Percentiles rank a stretch among this genome's conserved stretches.
Evolutionary conservation across 163 green algal species (phyloP).

Genomic region (Scenedesmus sp.): DNA sequence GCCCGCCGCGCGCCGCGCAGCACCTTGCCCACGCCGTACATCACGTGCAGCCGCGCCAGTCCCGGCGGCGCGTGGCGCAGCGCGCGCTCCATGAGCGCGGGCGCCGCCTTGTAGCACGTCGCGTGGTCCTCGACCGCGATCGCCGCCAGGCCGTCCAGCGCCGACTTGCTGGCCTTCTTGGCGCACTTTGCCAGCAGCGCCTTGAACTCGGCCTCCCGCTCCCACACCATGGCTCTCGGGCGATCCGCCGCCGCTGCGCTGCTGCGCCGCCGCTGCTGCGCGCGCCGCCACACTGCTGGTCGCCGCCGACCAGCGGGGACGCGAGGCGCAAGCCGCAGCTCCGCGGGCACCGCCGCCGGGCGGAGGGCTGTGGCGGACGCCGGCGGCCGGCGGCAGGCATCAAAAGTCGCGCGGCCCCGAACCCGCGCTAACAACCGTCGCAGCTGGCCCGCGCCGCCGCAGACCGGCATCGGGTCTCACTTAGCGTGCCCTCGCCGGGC

Average conservation of each 20-base stretch:
- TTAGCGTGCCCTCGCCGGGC: no score
- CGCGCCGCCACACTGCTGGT: no score
- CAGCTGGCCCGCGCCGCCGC: no score
- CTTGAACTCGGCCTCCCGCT: constrained; percentile 41
- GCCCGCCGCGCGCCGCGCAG: constrained; percentile 15
- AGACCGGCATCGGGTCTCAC: no score
- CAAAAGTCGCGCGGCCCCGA: no score
- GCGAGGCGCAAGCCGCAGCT: no score
- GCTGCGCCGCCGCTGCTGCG: constrained; percentile 49
- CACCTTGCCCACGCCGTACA: constrained; percentile 45
- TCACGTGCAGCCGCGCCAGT: constrained; percentile 31
- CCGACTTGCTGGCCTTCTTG: constrained; percentile 3
- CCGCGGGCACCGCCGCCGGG: no score
- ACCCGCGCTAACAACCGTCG: no score
- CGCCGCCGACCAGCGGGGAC: no score
- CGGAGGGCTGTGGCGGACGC: no score
- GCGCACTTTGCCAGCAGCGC: constrained; percentile 5
- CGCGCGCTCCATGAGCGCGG: constrained; percentile 35
- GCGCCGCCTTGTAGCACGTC: constrained; percentile 43
- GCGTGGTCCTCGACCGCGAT: constrained; percentile 38
- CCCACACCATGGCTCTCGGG: constrained; percentile 18
- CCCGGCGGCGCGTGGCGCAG: not conserved
- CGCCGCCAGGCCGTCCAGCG: constrained; percentile 29
- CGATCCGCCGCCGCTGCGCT: not conserved
- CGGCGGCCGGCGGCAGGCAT: no score